Base-by-base conservation (phyloP, 768 basidiomycete genomes). In the Suillus tomentosus region DNA sequence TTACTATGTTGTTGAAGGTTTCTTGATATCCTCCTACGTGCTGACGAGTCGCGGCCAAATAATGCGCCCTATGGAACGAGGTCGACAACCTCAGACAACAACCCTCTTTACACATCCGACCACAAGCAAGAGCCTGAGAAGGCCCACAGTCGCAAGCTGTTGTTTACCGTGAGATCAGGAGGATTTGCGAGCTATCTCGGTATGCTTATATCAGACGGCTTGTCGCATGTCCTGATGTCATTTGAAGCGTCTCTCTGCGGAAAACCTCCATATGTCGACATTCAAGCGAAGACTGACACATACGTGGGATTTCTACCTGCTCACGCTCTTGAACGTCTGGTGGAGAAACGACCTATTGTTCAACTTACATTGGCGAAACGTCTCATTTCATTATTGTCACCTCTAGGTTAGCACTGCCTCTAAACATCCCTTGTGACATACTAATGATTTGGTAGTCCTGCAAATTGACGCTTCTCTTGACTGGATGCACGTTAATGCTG, bases 391-490 rank as follows among this genome's bases (percentile, higher is more conserved):
- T 79, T 99, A 63, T 80, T 99, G 1, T 98, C 96, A 3, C 97
- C 97, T 24, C 82, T 99, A 19, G 86, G 95, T 96, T 73, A 54
- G 84, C 70, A 34, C 27, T 8, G 31, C 48, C 34, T 54, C 24
- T 11, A 27, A 34, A 7, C 10, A 27, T 57, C 19, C 3, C 22
- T 47, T 37, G 39, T n/a, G 34, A 31, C 48, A 2, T 34, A 15
- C 39, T 9, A 19, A 58, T 45, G 3, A 47, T 34, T 27, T 54
- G 19, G 5, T 65, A 96, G 96, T 99, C 8, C 80, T 98, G 17
- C 97, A 99, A 73, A 96, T 99, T 62, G 97, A 99, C 75, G 90
- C 94, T 1, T 94, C 95, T 0, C 81, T 99, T 66, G 97, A 99
- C 71, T 99, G 97, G 97, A 92, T 95, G 86, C 97, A 99, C 77